Evolutionary conservation across 805 yeast genomes (phyloP), one percentile per base, ranked within the genome.

Genomic region (Starmera amethionina): DNA sequence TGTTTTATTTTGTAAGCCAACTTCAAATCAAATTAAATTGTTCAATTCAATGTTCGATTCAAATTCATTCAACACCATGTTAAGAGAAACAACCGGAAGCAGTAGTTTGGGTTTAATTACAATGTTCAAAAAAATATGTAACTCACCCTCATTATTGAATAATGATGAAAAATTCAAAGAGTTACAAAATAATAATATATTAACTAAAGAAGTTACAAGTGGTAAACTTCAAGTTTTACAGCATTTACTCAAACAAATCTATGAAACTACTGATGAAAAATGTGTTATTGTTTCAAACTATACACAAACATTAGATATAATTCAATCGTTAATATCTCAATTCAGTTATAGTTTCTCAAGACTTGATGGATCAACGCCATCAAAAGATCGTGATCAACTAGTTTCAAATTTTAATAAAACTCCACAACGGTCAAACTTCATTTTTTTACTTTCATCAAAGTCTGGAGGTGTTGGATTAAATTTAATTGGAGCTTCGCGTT

Each of bases 391-490:
- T 32, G 82, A 78, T 42, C 58, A 67, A 4, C 62, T 84, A 14
- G 95, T 93, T 1, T 71, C 70, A 13, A 62, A 71, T 11, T 34
- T 34, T 13, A 89, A 89, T 55, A 68, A 58, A 16, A 43, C 68
- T 1, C 54, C 66, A 3, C 48, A 50, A 8, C 57, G 50, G 13
- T 58, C 66, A 4, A 53, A 58, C 30, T 76, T 82, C 53, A 81
- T 80, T 0, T 87, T 93, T 48, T 60, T 93, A 11, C 60, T 93
- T 11, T 85, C 96, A 4, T 82, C 96, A 0, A 86, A 88, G 57
- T 79, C 95, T 4, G 98, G 98, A 4, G 98, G 98, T 0, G 79
- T 83, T 44, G 98, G 98, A 0, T 65, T 93, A 34, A 93, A 93
- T 53, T 64, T 93, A 30, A 73, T 85, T 30, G 98, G 97, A 0